Percentiles rank a stretch among this genome's conserved stretches.
Evolutionary conservation across 306 rosid genomes (phyloP).

Genomic region (Cucurbita moschata): DNA sequence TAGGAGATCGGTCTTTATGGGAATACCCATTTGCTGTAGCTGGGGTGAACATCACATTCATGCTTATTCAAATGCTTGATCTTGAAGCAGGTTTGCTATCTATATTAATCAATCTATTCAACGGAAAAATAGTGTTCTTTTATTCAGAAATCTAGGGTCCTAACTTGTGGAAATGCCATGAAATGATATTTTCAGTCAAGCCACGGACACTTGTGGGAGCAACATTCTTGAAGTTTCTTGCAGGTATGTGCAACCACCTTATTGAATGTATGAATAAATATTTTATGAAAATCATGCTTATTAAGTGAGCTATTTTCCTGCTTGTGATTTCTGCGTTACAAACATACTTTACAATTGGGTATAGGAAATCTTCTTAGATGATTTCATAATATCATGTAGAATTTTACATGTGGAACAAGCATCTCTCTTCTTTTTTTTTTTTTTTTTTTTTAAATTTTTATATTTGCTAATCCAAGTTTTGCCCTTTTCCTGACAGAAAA

Average conservation of each 20-base stretch:
- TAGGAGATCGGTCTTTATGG: constrained; percentile 95
- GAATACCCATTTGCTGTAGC: constrained; percentile 99
- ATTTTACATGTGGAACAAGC: neutral
- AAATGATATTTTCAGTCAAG: constrained; percentile 46
- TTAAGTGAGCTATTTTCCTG: neutral
- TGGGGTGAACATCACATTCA: constrained; percentile 95
- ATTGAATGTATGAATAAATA: neutral
- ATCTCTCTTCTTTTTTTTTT: neutral
- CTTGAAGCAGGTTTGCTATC: constrained; percentile 78
- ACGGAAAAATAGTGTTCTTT: neutral
- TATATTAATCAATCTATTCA: neutral
- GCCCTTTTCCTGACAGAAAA: constrained; percentile 41
- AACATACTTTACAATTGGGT: neutral
- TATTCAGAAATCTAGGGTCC: neutral
- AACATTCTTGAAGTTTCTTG: constrained; percentile 73
- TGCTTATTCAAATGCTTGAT: constrained; percentile 97
- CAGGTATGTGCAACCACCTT: constrained; percentile 31
- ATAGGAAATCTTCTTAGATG: neutral
- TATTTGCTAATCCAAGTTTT: neutral
- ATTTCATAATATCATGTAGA: neutral
- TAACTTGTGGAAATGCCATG: neutral
- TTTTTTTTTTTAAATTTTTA: neutral
- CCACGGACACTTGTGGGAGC: constrained; percentile 92
- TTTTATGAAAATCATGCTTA: neutral
- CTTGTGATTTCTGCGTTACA: neutral